A percentile compares a stretch with the other conserved stretches of the same genome.
Evolutionary conservation across 1,284 basidiomycete genomes (phyloP).

Genomic region (Leccinum solheimii): DNA sequence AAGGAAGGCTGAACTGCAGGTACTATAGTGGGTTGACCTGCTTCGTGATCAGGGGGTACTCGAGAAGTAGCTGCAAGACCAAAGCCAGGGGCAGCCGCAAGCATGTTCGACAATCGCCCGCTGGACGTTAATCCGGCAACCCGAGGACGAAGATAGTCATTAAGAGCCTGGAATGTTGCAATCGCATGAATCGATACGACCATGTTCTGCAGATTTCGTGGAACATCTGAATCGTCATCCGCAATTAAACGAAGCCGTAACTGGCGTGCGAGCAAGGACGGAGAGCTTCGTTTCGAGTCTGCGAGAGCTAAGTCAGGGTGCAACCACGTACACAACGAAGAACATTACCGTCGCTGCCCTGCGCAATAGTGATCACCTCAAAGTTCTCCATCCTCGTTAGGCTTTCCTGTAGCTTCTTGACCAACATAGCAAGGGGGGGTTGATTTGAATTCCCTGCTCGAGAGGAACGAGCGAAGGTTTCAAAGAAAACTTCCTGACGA

Average conservation of each 20-base stretch:
- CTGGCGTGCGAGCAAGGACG: conserved; percentile 84
- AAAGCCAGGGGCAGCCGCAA: conserved; percentile 81
- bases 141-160: conserved; percentile 90
- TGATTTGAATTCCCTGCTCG: conserved; percentile 46
- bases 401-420: conserved; percentile 93
- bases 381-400: conserved; percentile 93
- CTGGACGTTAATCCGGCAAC: conserved; percentile 74
- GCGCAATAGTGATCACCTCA: conserved; percentile 85
- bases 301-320: conserved; percentile 4
- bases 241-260: conserved; percentile 86
- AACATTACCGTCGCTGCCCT: conserved; percentile 66
- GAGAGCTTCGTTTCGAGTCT: conserved; percentile 86
- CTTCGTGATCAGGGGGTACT: conserved; percentile 26
- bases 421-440: conserved; percentile 76
- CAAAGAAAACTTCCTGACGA: conserved; percentile 73
- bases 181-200: conserved; percentile 96
- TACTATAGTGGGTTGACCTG: conserved; percentile 25
- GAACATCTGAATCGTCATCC: conserved; percentile 83
- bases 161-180: conserved; percentile 92
- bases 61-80: conserved; percentile 40
- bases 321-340: conserved; percentile 1
- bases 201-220: conserved; percentile 82
- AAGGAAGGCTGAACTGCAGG: conserved; percentile 29
- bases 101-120: conserved; percentile 80
- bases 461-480: conserved; percentile 64